Evolutionary conservation across 2,329 filamentous ascomycete species (phyloP).

Genomic region (Fonsecaea monophora): DNA sequence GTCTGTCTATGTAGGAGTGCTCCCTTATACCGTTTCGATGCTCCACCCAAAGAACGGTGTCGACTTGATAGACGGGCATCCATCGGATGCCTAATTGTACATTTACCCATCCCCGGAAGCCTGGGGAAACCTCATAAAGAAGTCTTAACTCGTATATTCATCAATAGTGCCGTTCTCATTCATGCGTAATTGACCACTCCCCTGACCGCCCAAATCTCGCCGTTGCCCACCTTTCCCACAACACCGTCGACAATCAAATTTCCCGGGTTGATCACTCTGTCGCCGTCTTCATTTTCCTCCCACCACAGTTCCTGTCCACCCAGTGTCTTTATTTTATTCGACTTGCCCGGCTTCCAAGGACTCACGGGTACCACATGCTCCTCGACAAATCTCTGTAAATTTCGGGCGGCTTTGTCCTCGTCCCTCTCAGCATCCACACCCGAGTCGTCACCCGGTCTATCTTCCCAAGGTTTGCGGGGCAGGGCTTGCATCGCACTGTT

Average conservation of each 20-base stretch:
- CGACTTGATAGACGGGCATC: not conserved
- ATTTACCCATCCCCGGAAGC: not conserved
- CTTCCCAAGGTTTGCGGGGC: slow-evolving; percentile 85
- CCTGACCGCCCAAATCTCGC: slow-evolving; percentile 82
- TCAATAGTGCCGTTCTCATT: not conserved
- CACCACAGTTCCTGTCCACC: slow-evolving; percentile 80
- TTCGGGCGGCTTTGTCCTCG: slow-evolving; percentile 75
- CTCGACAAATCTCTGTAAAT: slow-evolving; percentile 81
- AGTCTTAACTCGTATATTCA: not conserved
- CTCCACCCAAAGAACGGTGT: not conserved
- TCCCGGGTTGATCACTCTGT: slow-evolving; percentile 70
- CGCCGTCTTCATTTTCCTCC: slow-evolving; percentile 71
- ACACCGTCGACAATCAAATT: slow-evolving; percentile 77
- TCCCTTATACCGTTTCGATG: not conserved
- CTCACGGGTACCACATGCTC: slow-evolving; percentile 77
- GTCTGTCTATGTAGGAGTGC: not conserved
- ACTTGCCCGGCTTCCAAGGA: slow-evolving; percentile 74
- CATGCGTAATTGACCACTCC: slow-evolving; percentile 63
- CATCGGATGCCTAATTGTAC: slow-evolving; percentile 4
- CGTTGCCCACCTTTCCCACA: slow-evolving; percentile 79
- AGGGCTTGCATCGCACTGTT: slow-evolving; percentile 81
- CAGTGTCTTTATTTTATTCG: slow-evolving; percentile 70
- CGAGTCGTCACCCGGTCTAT: slow-evolving; percentile 35
- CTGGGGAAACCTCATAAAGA: not conserved
- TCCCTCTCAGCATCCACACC: slow-evolving; percentile 63